Evolutionary conservation across 2,329 filamentous ascomycete species (phyloP), one percentile per base, ranked within the genome.

Genomic region (Amauroascus verrucosus): DNA sequence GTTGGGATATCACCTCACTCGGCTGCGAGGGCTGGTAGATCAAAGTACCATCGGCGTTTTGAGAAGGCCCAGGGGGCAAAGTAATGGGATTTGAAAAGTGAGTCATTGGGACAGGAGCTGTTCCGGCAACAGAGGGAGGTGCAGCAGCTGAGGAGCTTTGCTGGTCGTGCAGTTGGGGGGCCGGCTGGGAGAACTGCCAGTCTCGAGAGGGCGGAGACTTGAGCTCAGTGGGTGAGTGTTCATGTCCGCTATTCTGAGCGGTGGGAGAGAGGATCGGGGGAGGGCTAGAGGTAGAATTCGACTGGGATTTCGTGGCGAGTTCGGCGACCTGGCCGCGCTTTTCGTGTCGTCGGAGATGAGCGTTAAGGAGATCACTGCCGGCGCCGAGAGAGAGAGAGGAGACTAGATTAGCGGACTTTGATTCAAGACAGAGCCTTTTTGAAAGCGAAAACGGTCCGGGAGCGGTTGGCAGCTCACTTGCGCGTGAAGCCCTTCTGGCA

Each of bases 341-440:
- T 37, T 59, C 57, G 53, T 61, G 59, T 9, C 59, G 58, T 16
- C 56, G 58, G 3, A 61, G 54, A 51, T 61, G 59, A 24, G 59
- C 59, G 44, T 58, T 58, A 6, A 61, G 54, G 9, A 61, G 58
- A 33, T 61, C 59, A 54, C 59, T 61, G 33, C 20, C 20, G n/a
- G n/a, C n/a, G n/a, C n/a, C n/a, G n/a, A n/a, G n/a, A n/a, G n/a
- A n/a, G n/a, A n/a, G n/a, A n/a, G n/a, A n/a, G n/a, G n/a, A n/a
- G n/a, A n/a, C n/a, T n/a, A n/a, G n/a, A n/a, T n/a, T n/a, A n/a
- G n/a, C n/a, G n/a, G n/a, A n/a, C n/a, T n/a, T n/a, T n/a, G n/a
- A n/a, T n/a, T n/a, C n/a, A n/a, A n/a, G n/a, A n/a, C n/a, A n/a
- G n/a, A n/a, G n/a, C n/a, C n/a, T n/a, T n/a, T n/a, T n/a, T n/a